Conservation (phyloP, 345 rosid species). For the Laguncularia racemosa region DNA sequence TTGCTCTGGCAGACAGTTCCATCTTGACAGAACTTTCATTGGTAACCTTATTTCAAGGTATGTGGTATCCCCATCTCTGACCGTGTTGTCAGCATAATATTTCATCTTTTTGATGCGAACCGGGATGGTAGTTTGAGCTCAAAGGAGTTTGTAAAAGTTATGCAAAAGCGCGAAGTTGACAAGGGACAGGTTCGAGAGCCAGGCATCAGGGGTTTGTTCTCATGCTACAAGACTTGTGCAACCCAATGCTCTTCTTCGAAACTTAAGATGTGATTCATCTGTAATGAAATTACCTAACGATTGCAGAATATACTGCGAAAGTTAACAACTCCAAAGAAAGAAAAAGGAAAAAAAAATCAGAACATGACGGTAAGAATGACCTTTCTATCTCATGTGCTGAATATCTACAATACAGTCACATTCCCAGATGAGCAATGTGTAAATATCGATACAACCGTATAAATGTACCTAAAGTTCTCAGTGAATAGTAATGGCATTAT, state of each 20-base stretch:
- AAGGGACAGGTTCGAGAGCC: conserved; percentile 18
- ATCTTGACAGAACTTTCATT: background rate
- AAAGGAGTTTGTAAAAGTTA: conserved; percentile 44
- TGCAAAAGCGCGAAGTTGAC: conserved; percentile 33
- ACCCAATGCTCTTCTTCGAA: conserved; percentile 17
- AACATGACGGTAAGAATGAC: too few relatives aligned
- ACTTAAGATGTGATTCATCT: conserved; percentile 7
- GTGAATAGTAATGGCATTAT: too few relatives aligned
- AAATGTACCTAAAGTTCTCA: too few relatives aligned
- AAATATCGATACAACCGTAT: too few relatives aligned
- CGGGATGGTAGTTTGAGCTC: conserved; percentile 44
- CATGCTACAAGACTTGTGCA: conserved; percentile 32
- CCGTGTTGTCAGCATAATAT: conserved; percentile 47
- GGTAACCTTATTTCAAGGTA: conserved; percentile 23
- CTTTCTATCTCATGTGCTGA: too few relatives aligned
- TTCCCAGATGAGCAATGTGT: too few relatives aligned
- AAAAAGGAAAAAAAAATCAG: too few relatives aligned
- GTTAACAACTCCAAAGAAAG: too few relatives aligned
- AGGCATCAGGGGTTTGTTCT: conserved; percentile 23
- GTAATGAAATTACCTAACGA: background rate
- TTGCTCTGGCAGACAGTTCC: too few relatives aligned
- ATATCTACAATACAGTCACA: too few relatives aligned
- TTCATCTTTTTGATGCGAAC: conserved; percentile 50
- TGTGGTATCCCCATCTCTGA: conserved; percentile 37
- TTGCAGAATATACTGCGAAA: too few relatives aligned